Base-by-base conservation (phyloP, 202 grass and related monocot genomes). In the Dendrocalamus latiflorus region DNA sequence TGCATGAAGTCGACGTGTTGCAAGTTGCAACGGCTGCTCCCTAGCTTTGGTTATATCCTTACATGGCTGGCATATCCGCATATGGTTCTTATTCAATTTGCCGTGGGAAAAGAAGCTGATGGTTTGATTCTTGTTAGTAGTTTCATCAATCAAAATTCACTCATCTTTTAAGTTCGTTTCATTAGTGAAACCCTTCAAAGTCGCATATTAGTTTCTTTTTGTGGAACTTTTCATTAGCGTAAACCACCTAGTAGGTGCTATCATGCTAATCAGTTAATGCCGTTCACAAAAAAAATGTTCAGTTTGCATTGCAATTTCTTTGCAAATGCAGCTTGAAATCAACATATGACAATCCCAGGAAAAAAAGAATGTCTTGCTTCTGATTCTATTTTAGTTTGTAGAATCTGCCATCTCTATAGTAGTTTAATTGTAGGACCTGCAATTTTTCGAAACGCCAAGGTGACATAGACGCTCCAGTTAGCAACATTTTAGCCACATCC, bases 301-400 rank as follows among this genome's bases (percentile, higher is more conserved):
- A 33, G 2, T 81, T 67, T 37, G 39, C 76, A 25, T 77, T 26
- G 36, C 65, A 2, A 6, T 84, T 33, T 54, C 47, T 72, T 26
- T 13, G 30, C 17, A 87, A 87, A 67, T 68, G 56, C 36, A 21
- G 70, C 15, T 58, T n/a, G 55, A 58, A 28, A 70, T 71, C 18
- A 68, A 30, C 71, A 16, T 12, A 9, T 70, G 12, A 12, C 50
- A 25, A n/a, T 33, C 41, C 25, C 61, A 49, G 25, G n/a, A n/a
- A 55, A 15, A 15, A 36, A n/a, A 49, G 30, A n/a, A 48, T 25
- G 65, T 25, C 74, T 48, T 20, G 60, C 30, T 62, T 51, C 6
- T 70, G 16, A 41, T 30, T 43, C 16, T 6, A 22, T 22, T 67
- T 38, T 42, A 67, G 28, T 2, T 30, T 30, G 28, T 30, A 30